A percentile compares a stretch with the other conserved stretches of the same genome.
Evolutionary conservation across 2,329 filamentous ascomycete species (phyloP).

Genomic region (Xylariales sp.): DNA sequence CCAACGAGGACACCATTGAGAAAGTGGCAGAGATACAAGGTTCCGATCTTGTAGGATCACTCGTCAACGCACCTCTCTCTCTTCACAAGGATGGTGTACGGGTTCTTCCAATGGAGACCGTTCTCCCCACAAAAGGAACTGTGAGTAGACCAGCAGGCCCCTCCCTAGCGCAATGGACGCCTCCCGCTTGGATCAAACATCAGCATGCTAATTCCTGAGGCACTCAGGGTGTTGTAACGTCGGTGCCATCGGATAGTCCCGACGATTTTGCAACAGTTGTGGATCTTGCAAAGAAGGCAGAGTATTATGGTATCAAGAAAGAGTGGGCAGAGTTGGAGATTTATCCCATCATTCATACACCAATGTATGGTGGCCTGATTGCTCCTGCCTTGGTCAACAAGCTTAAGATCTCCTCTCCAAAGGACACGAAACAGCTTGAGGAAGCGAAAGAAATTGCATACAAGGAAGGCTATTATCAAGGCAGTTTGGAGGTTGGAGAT

Average conservation of each 20-base stretch:
- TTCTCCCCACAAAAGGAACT: slow-evolving; percentile 89
- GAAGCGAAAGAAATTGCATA: slow-evolving; percentile 96
- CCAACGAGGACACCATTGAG: slow-evolving; percentile 68
- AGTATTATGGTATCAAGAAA: slow-evolving; percentile 93
- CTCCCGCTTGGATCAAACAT: too few relatives aligned
- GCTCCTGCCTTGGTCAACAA: slow-evolving; percentile 82
- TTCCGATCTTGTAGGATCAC: slow-evolving; percentile 77
- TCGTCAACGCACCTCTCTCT: slow-evolving; percentile 85
- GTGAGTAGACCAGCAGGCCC: too few relatives aligned
- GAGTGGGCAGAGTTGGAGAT: slow-evolving; percentile 94
- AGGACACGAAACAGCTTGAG: slow-evolving; percentile 84
- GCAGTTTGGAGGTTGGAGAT: slow-evolving; percentile 80
- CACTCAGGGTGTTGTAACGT: slow-evolving; percentile 95
- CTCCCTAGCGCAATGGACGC: too few relatives aligned
- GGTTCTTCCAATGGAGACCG: slow-evolving; percentile 91
- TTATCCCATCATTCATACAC: slow-evolving; percentile 82
- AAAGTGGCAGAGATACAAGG: slow-evolving; percentile 73
- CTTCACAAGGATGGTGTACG: slow-evolving; percentile 77
- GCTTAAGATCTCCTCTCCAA: slow-evolving; percentile 94
- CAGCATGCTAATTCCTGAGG: too few relatives aligned
- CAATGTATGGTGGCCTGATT: slow-evolving; percentile 78
- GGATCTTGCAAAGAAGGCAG: slow-evolving; percentile 90
- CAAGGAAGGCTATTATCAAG: slow-evolving; percentile 97
- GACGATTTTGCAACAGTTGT: slow-evolving; percentile 89
- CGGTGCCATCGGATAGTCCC: slow-evolving; percentile 89